phyloP scores from a whole-genome alignment of 2,329 filamentous ascomycete genomes.

The Sordariomycetes sp. region DNA sequence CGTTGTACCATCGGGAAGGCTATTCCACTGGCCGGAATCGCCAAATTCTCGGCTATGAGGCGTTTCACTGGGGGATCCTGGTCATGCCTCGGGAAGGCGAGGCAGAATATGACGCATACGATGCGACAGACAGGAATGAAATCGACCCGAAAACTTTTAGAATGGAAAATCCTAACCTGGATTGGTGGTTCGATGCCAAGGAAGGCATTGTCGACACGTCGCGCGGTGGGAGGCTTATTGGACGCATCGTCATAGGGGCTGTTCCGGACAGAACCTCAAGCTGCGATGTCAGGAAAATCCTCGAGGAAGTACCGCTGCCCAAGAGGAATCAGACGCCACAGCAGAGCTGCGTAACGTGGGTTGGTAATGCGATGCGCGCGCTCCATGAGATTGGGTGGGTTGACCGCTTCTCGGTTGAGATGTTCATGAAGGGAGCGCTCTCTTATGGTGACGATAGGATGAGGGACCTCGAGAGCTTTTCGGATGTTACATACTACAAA shows the following conservation, averaged over 20 bases:
- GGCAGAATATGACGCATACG: slow-evolving; percentile 7
- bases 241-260: background rate
- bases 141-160: slow-evolving; percentile 16
- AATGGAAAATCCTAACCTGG: slow-evolving; percentile 17
- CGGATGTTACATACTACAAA: background rate
- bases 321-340: slow-evolving; percentile 17
- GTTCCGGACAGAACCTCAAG: slow-evolving; percentile 4
- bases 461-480: background rate
- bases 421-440: background rate
- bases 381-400: slow-evolving; percentile 14
- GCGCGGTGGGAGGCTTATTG: background rate
- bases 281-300: slow-evolving; percentile 11
- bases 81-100: slow-evolving; percentile 7
- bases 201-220: background rate
- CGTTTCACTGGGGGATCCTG: slow-evolving; percentile 18
- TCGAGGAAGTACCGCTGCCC: slow-evolving; percentile 13
- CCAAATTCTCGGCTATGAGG: slow-evolving; percentile 12
- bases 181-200: slow-evolving; percentile 13
- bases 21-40: slow-evolving; percentile 13
- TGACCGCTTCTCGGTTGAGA: background rate
- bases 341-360: slow-evolving; percentile 20
- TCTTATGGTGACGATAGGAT: background rate
- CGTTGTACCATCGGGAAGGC: slow-evolving; percentile 14
- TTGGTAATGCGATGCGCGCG: slow-evolving; percentile 11
- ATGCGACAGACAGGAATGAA: slow-evolving; percentile 16